phyloP scores from a whole-genome alignment of 352 stramenopile species.

The Pseudoperonospora humuli region DNA sequence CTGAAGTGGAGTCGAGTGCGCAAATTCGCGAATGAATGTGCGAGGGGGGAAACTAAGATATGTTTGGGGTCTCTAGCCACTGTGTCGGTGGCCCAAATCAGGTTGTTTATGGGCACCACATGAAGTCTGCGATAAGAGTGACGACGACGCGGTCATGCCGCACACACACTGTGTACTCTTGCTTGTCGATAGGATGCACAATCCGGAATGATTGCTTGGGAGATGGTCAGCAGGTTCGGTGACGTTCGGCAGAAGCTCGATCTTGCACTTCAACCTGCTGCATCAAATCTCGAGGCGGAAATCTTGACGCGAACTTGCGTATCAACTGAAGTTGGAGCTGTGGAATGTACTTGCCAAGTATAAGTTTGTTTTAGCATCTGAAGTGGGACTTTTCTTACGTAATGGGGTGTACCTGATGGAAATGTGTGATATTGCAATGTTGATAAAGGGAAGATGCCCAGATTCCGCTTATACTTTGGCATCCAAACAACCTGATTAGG shows the following conservation, averaged over 20 bases:
- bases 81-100: slow-evolving; percentile 11
- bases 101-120: slow-evolving; percentile 18
- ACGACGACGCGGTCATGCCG: slow-evolving; percentile 14
- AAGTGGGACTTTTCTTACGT: too few species aligned
- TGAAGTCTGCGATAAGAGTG: slow-evolving; percentile 14
- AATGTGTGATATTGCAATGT: too few species aligned
- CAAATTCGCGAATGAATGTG: slow-evolving; percentile 24
- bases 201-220: too few species aligned
- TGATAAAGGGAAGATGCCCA: background rate
- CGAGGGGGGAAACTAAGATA: slow-evolving; percentile 12
- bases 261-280: slow-evolving; percentile 27
- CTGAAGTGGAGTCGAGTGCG: slow-evolving; percentile 1
- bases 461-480: slow-evolving; percentile 12
- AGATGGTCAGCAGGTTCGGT: slow-evolving; percentile 5
- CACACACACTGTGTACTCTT: slow-evolving; percentile 2
- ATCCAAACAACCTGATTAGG: slow-evolving; percentile 25
- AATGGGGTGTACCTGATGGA: too few species aligned
- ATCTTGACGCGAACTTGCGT: slow-evolving; percentile 18
- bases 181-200: too few species aligned
- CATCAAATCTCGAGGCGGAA: slow-evolving; percentile 13
- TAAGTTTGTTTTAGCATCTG: too few species aligned
- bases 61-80: slow-evolving; percentile 1
- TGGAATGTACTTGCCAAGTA: too few species aligned
- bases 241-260: slow-evolving; percentile 1
- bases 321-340: too few species aligned